A percentile compares a stretch with the other conserved stretches of the same genome.
These are phyloP conservation scores for Pittosporum tobira DNA, from an alignment of 129 eudicot species.

Conservation along the genomic window DNA sequence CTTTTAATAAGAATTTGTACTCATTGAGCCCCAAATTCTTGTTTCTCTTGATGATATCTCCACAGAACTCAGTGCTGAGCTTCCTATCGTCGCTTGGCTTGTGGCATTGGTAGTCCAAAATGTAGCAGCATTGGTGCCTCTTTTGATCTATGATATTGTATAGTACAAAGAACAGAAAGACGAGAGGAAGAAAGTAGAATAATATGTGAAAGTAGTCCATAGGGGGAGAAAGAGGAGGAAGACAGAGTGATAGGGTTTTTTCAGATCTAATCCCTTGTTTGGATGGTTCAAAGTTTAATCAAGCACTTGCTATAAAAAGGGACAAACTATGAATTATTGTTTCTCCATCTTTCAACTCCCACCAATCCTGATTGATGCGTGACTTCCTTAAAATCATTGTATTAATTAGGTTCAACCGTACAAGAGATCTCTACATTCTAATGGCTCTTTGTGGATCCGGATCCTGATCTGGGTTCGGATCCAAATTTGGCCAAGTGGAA, in stretches of 20 bases:
- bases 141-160: neutral
- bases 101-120: constrained; percentile 15
- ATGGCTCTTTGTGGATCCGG: too few relatives aligned
- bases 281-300: neutral
- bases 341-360: neutral
- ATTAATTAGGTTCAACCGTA: too few relatives aligned
- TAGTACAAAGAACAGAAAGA: neutral
- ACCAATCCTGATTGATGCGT: neutral
- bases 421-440: too few relatives aligned
- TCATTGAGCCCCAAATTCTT: constrained; percentile 13
- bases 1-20: constrained; percentile 14
- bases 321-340: neutral
- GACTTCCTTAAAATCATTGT: neutral
- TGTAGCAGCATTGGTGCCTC: constrained; percentile 8
- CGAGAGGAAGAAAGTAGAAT: constrained; percentile 1
- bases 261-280: too few relatives aligned
- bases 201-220: neutral
- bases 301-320: neutral
- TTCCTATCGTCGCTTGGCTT: constrained; percentile 14
- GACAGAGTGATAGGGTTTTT: too few relatives aligned
- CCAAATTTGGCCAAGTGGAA: too few relatives aligned
- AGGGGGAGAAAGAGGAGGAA: neutral
- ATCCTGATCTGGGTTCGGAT: too few relatives aligned
- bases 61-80: constrained; percentile 11
- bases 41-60: constrained; percentile 11